Evolutionary conservation across 1,139 yeast genomes (phyloP).

Genomic region (Blastobotrys persicus): DNA sequence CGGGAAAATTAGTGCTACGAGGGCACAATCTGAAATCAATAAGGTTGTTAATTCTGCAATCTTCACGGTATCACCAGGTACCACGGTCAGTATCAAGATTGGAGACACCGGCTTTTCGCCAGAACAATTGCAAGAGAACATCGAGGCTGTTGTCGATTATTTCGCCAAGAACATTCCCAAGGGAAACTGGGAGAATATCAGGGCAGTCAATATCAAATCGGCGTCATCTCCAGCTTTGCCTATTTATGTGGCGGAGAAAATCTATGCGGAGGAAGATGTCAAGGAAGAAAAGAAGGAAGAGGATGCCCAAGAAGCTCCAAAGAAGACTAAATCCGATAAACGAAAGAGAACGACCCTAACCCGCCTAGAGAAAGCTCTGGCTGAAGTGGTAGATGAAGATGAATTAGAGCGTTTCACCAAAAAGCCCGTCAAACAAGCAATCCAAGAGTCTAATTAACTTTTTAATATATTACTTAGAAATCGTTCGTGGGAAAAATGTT

Average conservation of each 20-base stretch:
- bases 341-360: slow-evolving; percentile 47
- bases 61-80: slow-evolving; percentile 73
- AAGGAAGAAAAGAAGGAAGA: slow-evolving; percentile 32
- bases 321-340: slow-evolving; percentile 38
- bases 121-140: slow-evolving; percentile 48
- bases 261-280: slow-evolving; percentile 49
- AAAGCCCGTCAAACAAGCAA: slow-evolving; percentile 33
- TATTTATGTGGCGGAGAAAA: slow-evolving; percentile 62
- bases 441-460: not conserved
- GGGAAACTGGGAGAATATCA: slow-evolving; percentile 45
- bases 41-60: slow-evolving; percentile 59
- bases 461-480: not conserved
- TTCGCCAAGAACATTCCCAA: slow-evolving; percentile 43
- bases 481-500: no score
- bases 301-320: slow-evolving; percentile 34
- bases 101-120: slow-evolving; percentile 52
- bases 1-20: slow-evolving; percentile 35
- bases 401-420: slow-evolving; percentile 45
- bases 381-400: slow-evolving; percentile 73
- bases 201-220: slow-evolving; percentile 67
- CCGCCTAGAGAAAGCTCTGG: slow-evolving; percentile 69
- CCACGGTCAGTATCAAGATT: slow-evolving; percentile 60
- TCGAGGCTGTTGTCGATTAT: slow-evolving; percentile 52
- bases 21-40: slow-evolving; percentile 58
- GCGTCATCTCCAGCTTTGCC: slow-evolving; percentile 80